These are phyloP conservation scores for Ophiostoma ulmi DNA, from an alignment of 2,329 filamentous ascomycete genomes.

Conservation along the genomic window DNA sequence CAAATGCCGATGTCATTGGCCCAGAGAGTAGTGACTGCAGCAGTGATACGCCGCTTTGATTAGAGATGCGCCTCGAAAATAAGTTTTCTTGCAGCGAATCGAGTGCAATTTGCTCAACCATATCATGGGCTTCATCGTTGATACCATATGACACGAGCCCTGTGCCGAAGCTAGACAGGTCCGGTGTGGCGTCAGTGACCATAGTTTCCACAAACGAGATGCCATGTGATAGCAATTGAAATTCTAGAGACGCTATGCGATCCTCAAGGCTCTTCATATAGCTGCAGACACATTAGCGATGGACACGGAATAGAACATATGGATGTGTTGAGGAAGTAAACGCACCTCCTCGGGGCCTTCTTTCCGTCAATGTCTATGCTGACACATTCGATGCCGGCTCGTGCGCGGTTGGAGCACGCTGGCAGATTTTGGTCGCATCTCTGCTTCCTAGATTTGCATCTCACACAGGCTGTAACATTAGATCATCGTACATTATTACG, in stretches of 20 bases:
- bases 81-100: background rate
- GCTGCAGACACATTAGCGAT: background rate
- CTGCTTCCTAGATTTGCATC: background rate
- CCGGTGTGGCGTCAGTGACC: background rate
- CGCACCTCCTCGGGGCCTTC: background rate
- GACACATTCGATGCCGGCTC: conserved; percentile 9
- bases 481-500: background rate
- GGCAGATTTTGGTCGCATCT: background rate
- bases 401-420: conserved; percentile 2
- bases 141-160: background rate
- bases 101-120: background rate
- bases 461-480: background rate
- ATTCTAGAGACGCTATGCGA: background rate
- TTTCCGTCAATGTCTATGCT: conserved; percentile 2
- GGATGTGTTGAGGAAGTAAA: background rate
- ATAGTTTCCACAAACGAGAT: background rate
- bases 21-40: background rate
- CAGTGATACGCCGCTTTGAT: background rate
- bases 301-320: background rate
- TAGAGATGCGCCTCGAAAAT: background rate
- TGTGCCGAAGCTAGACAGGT: background rate
- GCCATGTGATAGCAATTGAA: background rate
- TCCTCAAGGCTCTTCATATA: conserved; percentile 3
- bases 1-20: background rate
- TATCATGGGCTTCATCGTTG: background rate